A percentile compares a stretch with the other conserved stretches of the same genome.
Conservation (phyloP, 495 filamentous ascomycete genomes). For the Penicillium manginii region DNA sequence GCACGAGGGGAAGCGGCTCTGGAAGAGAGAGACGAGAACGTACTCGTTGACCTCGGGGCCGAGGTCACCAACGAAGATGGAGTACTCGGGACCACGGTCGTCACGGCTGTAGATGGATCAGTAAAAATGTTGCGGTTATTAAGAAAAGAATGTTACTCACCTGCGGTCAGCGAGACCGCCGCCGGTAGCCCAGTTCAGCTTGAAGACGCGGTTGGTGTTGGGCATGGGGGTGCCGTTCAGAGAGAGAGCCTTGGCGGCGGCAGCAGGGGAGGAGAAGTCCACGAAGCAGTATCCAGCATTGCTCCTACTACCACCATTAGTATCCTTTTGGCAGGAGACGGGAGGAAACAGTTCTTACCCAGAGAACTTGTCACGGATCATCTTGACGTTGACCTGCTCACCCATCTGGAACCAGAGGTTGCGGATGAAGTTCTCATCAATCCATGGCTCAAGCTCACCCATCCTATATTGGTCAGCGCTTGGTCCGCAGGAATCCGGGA, state of each 20-base stretch:
- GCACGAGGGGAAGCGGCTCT: conserved; percentile 93
- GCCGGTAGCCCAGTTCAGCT: conserved; percentile 98
- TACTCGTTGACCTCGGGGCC: conserved; percentile 99
- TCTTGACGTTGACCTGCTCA: conserved; percentile 97
- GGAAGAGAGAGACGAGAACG: conserved; percentile 94
- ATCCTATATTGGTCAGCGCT: conserved; percentile 65
- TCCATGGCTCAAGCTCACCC: conserved; percentile 99
- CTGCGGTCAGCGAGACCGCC: conserved; percentile 93
- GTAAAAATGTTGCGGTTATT: background rate
- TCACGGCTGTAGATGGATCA: conserved; percentile 62
- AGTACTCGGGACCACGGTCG: conserved; percentile 93
- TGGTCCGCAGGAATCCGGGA: background rate
- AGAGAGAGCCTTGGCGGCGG: conserved; percentile 85
- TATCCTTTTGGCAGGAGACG: conserved; percentile 23
- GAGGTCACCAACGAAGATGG: conserved; percentile 97
- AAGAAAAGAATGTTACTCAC: conserved; percentile 48
- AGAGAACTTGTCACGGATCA: conserved; percentile 99
- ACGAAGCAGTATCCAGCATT: conserved; percentile 99
- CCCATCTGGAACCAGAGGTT: conserved; percentile 89
- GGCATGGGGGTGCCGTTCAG: conserved; percentile 91
- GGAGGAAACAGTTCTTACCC: conserved; percentile 65
- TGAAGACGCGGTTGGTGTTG: conserved; percentile 94
- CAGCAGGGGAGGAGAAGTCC: conserved; percentile 83
- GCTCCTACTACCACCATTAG: conserved; percentile 66
- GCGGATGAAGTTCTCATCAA: conserved; percentile 98